phyloP scores from a whole-genome alignment of 2,329 filamentous ascomycete genomes.

The Cordyceps sp. region DNA sequence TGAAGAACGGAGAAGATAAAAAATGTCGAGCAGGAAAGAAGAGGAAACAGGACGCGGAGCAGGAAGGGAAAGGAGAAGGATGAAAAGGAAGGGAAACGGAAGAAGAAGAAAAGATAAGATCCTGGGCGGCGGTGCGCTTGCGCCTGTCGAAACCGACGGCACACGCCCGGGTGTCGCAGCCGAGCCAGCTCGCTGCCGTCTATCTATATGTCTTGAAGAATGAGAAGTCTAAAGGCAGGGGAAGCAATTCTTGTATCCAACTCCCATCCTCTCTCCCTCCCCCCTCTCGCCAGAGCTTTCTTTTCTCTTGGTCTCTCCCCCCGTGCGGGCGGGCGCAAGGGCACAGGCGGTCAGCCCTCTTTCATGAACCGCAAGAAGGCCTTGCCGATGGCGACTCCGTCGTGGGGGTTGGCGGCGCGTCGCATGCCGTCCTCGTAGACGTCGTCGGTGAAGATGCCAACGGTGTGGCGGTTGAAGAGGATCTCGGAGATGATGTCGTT shows the following conservation, averaged over 20 bases:
- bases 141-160: not conserved
- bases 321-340: too few species aligned
- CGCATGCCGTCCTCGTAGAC: constrained; percentile 51
- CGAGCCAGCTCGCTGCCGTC: constrained; percentile 1
- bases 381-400: constrained; percentile 59
- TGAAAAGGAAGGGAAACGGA: too few species aligned
- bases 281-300: not conserved
- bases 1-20: too few species aligned
- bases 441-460: constrained; percentile 54
- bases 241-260: too few species aligned
- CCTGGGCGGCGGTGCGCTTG: not conserved
- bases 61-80: too few species aligned
- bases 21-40: too few species aligned
- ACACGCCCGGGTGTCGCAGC: not conserved
- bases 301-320: not conserved
- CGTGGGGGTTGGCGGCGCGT: constrained; percentile 51
- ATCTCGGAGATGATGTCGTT: constrained; percentile 20
- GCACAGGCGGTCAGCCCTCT: constrained; percentile 26
- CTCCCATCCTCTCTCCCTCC: too few species aligned
- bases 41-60: too few species aligned
- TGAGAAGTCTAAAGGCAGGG: not conserved
- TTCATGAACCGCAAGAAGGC: constrained; percentile 65
- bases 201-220: not conserved
- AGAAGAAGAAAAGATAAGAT: not conserved
- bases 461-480: constrained; percentile 35